A percentile compares a stretch with the other conserved stretches of the same genome.
phyloP scores from a whole-genome alignment of 2,329 filamentous ascomycete genomes.

The Xylariaceae sp. region DNA sequence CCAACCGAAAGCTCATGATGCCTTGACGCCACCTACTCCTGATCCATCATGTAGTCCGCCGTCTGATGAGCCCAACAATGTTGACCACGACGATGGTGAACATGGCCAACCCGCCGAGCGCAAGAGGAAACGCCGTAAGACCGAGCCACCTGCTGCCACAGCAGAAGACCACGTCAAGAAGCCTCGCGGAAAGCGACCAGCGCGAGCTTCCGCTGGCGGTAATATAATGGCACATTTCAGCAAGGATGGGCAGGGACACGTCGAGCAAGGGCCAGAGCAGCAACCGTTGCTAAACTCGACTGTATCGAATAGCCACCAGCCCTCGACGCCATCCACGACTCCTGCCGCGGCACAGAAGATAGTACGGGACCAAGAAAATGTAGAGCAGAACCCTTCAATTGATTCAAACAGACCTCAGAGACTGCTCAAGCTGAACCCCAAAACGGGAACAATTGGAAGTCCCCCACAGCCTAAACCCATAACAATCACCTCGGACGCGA shows the following conservation, averaged over 20 bases:
- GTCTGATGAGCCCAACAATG: slow-evolving; percentile 20
- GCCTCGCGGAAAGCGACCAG: slow-evolving; percentile 13
- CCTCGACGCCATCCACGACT: background rate
- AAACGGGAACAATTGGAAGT: slow-evolving; percentile 61
- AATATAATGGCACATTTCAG: slow-evolving; percentile 20
- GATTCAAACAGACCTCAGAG: slow-evolving; percentile 41
- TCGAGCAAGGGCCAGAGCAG: slow-evolving; percentile 2
- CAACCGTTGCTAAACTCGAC: slow-evolving; percentile 3
- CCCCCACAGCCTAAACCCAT: slow-evolving; percentile 53
- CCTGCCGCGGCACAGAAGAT: background rate
- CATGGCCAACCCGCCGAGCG: slow-evolving; percentile 27
- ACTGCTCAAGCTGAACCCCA: slow-evolving; percentile 55
- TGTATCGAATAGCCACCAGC: background rate
- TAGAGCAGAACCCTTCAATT: slow-evolving; percentile 7
- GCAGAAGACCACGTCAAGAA: slow-evolving; percentile 10
- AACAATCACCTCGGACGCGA: slow-evolving; percentile 12
- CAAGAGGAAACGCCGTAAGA: slow-evolving; percentile 44
- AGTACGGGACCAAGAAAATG: background rate
- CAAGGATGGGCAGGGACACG: background rate
- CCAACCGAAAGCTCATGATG: slow-evolving; percentile 11
- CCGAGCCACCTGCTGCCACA: slow-evolving; percentile 28
- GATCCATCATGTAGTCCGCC: slow-evolving; percentile 32
- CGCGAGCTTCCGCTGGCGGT: slow-evolving; percentile 13
- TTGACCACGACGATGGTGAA: slow-evolving; percentile 15
- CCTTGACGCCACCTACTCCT: slow-evolving; percentile 27